Evolutionary conservation across 108 stramenopile species (phyloP).

Genomic region (Parietichytrium sp.): DNA sequence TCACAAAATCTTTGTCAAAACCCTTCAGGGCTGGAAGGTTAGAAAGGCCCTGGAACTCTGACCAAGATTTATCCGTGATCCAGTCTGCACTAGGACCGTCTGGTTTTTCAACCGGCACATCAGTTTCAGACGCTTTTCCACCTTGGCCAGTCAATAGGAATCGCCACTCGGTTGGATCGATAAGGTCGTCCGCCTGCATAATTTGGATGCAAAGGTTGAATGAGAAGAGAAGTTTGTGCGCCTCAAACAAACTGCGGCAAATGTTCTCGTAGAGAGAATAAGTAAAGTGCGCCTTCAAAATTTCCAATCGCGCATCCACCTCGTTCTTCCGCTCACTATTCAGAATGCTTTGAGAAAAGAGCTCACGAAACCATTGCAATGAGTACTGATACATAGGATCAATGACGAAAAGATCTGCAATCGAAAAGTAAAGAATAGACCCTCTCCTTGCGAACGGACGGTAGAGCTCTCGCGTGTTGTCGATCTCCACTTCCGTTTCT

Average conservation of each 20-base stretch:
- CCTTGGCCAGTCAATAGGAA: constrained; percentile 43
- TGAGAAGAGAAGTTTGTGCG: constrained; percentile 69
- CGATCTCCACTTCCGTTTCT: constrained; percentile 57
- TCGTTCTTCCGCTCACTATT: constrained; percentile 52
- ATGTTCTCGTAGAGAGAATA: constrained; percentile 61
- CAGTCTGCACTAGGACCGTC: constrained; percentile 43
- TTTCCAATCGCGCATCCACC: constrained; percentile 42
- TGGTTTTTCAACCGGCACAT: background rate
- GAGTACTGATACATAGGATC: constrained; percentile 68
- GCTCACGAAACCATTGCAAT: constrained; percentile 60
- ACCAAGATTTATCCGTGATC: constrained; percentile 62
- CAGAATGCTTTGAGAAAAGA: constrained; percentile 54
- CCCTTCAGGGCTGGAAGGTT: constrained; percentile 51
- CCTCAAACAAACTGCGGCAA: constrained; percentile 68
- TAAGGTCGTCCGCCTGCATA: constrained; percentile 56
- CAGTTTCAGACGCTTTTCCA: background rate
- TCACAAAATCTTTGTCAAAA: constrained; percentile 48
- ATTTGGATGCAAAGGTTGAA: constrained; percentile 65
- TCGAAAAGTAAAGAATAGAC: constrained; percentile 62
- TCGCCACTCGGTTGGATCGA: constrained; percentile 52
- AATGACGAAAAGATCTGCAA: constrained; percentile 53
- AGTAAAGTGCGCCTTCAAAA: constrained; percentile 62
- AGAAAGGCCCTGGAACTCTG: constrained; percentile 49
- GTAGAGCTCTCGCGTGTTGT: constrained; percentile 53
- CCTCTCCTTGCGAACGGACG: constrained; percentile 61